Evolutionary conservation across 305 asterid genomes (phyloP).

Genomic region (Fraxinus floribunda): DNA sequence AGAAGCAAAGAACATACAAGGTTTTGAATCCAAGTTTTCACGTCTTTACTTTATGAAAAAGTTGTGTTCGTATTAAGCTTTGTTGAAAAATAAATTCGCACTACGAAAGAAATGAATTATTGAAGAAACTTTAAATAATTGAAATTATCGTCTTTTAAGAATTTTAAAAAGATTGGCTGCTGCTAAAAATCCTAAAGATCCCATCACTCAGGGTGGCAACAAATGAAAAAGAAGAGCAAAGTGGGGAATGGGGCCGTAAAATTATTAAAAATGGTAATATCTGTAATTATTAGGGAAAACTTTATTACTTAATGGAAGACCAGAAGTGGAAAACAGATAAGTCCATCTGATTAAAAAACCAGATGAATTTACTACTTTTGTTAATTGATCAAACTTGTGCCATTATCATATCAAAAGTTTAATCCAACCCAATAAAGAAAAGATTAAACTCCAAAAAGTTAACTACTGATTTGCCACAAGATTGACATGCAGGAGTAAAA

Average conservation of each 20-base stretch:
- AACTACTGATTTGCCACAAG: conserved; percentile 8
- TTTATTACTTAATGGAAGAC: conserved; percentile 18
- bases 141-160: not conserved
- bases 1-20: not conserved
- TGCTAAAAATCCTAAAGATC: not conserved
- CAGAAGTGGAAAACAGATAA: conserved; percentile 23
- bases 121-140: not conserved
- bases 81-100: not conserved
- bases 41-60: not conserved
- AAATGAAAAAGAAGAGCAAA: not conserved
- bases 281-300: conserved; percentile 21
- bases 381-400: not conserved
- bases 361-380: not conserved
- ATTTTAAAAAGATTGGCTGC: not conserved
- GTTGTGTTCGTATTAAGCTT: not conserved
- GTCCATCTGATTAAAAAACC: conserved; percentile 5
- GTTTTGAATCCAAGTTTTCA: not conserved
- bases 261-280: conserved; percentile 11
- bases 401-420: not conserved
- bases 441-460: conserved; percentile 3
- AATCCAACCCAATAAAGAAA: conserved; percentile 1
- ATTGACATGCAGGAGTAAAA: not conserved
- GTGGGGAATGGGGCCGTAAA: not conserved
- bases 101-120: not conserved
- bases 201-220: not conserved